Conservation (phyloP, 306 rosid species). For the Cucumis sativus region Cucumber_9930_V3 NC_026655.2:5229001-5229500, state of each 20-base stretch:
- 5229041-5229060: background rate
- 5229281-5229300: background rate
- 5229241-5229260: background rate
- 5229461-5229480: conserved; percentile 80
- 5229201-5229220: background rate
- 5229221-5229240: background rate
- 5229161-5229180: background rate
- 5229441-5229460: conserved; percentile 71
- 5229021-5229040: background rate
- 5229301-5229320: background rate
- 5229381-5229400: conserved; percentile 63
- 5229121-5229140: background rate
- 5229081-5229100: background rate
- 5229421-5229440: conserved; percentile 89
- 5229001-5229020: background rate
- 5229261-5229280: background rate
- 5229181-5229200: background rate
- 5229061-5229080: background rate
- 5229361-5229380: background rate
- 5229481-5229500: conserved; percentile 87
- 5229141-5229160: background rate
- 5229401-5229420: conserved; percentile 87
- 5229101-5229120: background rate
- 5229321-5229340: background rate
- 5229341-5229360: background rate